Base-by-base conservation (phyloP, 1,284 basidiomycete species). In the Cryptococcus sp. region DNA sequence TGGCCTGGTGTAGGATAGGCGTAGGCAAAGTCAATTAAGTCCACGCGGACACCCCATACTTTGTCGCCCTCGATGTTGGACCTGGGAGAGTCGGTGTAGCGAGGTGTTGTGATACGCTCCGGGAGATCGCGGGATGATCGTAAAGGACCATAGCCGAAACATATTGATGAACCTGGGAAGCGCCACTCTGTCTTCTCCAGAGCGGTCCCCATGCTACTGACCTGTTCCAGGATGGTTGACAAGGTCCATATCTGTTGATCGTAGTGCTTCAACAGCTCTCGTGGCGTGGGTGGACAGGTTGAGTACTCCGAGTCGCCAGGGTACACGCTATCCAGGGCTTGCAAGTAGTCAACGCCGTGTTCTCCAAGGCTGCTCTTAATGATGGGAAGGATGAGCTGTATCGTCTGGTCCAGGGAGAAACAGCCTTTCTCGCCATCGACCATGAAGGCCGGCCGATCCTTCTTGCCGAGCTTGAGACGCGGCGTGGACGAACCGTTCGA, bases 81-180 rank as follows among this genome's bases (percentile, higher is more conserved):
- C 22, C n/a, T 22, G 42, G n/a, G 16, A 15, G 2, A 7, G 11
- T 45, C 16, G 42, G 22, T n/a, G 42, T 8, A 45, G 3, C 42
- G n/a, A 7, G 42, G 4, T 15, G 42, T 19, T n/a, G 22, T 2
- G 42, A 45, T n/a, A 10, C 42, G 42, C 7, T 10, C 42, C n/a
- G n/a, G n/a, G 7, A 45, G 8, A 22, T 45, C 3, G 11, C 8
- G 8, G 42, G n/a, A 10, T n/a, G 42, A 22, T 15, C 8, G 42
- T 45, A n/a, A 45, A 45, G 42, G 42, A 8, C 58, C 58, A 30
- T 55, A 45, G 3, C 35, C 25, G 11, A 62, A 17, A 17, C 52
- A 52, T 1, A 55, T 11, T 10, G 51, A 54, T 6, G 48, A 48
- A 1, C 60, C 60, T 5, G 50, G 49, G 40, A 50, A 58, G 40